These are phyloP conservation scores for Canna indica DNA, from an alignment of 176 grass and related monocot species.

Conservation along the genomic window DNA sequence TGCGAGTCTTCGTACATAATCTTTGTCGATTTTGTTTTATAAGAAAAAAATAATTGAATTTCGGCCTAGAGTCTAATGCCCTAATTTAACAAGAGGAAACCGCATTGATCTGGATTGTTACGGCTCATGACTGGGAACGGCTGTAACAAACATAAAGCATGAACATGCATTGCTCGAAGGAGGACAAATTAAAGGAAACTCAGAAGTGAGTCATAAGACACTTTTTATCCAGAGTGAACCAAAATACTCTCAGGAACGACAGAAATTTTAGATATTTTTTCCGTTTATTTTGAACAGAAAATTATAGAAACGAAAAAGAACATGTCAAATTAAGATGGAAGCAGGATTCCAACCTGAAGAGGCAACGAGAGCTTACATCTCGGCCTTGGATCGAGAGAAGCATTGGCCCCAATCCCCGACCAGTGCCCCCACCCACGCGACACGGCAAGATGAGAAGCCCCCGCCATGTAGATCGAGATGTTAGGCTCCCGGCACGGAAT, in stretches of 20 bases:
- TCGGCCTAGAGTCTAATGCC: neutral
- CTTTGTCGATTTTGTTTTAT: neutral
- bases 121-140: neutral
- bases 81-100: neutral
- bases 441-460: slow-evolving; percentile 21
- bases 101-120: neutral
- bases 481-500: neutral
- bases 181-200: neutral
- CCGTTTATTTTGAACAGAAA: neutral
- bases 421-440: neutral
- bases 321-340: neutral
- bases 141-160: no score
- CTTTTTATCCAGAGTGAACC: neutral
- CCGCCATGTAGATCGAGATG: slow-evolving; percentile 39
- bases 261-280: neutral
- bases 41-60: neutral
- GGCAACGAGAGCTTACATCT: neutral
- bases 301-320: neutral
- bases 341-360: slow-evolving; percentile 1
- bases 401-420: neutral
- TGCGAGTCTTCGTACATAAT: neutral
- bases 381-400: neutral
- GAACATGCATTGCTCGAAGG: neutral
- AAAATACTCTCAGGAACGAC: neutral
- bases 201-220: neutral